Conservation (phyloP, 768 basidiomycete species). For the Rhizopogon rudus region DNA sequence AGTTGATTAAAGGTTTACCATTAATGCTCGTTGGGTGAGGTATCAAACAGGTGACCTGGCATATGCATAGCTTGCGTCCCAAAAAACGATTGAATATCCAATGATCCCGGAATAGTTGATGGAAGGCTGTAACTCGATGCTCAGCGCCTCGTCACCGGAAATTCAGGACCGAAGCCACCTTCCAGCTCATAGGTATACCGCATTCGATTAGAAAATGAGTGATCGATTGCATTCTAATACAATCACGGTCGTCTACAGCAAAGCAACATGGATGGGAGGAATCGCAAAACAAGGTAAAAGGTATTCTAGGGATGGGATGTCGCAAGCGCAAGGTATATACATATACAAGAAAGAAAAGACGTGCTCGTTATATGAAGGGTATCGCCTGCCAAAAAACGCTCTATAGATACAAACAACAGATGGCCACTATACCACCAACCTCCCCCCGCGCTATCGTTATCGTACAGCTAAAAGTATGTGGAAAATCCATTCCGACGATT, state of each 20-base stretch:
- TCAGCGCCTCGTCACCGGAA: too few relatives aligned
- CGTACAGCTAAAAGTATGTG: background rate
- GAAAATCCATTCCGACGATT: slow-evolving; percentile 12
- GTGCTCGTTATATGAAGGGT: slow-evolving; percentile 2
- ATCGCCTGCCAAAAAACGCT: slow-evolving; percentile 1
- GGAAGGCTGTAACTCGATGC: too few relatives aligned
- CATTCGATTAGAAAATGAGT: background rate
- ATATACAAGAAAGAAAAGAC: background rate
- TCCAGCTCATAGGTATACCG: too few relatives aligned
- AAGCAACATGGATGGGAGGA: background rate
- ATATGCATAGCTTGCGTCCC: too few relatives aligned
- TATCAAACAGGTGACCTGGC: too few relatives aligned
- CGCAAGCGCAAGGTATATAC: slow-evolving; percentile 4
- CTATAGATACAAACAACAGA: slow-evolving; percentile 8
- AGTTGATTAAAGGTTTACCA: too few relatives aligned
- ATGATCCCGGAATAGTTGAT: too few relatives aligned
- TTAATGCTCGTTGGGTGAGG: too few relatives aligned
- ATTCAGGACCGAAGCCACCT: too few relatives aligned
- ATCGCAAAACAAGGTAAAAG: slow-evolving; percentile 17
- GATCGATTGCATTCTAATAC: background rate
- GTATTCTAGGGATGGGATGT: slow-evolving; percentile 15
- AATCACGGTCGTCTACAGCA: background rate
- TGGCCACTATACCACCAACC: background rate
- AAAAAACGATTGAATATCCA: too few relatives aligned
- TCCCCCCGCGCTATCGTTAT: background rate